Conservation (phyloP, 2,329 filamentous ascomycete genomes). For the Cercospora sp. region DNA sequence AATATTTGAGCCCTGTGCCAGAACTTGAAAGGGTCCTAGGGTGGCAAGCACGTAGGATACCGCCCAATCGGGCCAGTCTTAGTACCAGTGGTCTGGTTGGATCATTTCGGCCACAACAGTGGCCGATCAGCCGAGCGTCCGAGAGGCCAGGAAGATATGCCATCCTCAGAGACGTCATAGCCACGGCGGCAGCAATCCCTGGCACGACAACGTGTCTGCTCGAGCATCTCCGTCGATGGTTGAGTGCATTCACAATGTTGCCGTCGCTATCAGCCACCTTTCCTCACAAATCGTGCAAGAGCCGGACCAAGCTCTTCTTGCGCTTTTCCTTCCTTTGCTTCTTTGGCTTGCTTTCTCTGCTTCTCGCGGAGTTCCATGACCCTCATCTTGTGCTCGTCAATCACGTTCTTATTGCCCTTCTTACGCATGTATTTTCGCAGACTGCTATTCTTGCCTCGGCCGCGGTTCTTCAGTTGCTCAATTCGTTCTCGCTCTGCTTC, state of each 20-base stretch:
- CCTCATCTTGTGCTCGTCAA: slow-evolving; percentile 89
- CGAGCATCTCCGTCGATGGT: neutral
- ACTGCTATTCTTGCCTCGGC: slow-evolving; percentile 84
- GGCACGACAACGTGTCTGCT: neutral
- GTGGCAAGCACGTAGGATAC: neutral
- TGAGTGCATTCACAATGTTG: neutral
- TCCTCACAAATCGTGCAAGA: slow-evolving; percentile 79
- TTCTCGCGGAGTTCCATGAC: slow-evolving; percentile 77
- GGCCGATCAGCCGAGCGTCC: neutral
- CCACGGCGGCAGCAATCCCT: neutral
- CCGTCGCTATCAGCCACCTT: slow-evolving; percentile 44
- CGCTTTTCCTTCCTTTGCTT: slow-evolving; percentile 66
- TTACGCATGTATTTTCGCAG: slow-evolving; percentile 87
- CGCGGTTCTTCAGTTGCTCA: slow-evolving; percentile 68
- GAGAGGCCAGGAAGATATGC: neutral
- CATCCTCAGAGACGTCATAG: neutral
- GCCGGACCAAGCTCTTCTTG: slow-evolving; percentile 80
- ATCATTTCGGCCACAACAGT: neutral
- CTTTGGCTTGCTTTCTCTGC: slow-evolving; percentile 66
- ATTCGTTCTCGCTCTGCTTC: slow-evolving; percentile 55
- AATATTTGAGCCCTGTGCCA: neutral
- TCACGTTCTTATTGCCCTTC: slow-evolving; percentile 87
- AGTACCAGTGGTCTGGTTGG: neutral
- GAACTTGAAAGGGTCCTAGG: neutral
- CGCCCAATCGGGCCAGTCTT: neutral